Percentiles rank a stretch among this genome's conserved stretches.
These are phyloP conservation scores for Cicer cuneatum DNA, from an alignment of 306 rosid genomes.

Conservation along the genomic window DNA sequence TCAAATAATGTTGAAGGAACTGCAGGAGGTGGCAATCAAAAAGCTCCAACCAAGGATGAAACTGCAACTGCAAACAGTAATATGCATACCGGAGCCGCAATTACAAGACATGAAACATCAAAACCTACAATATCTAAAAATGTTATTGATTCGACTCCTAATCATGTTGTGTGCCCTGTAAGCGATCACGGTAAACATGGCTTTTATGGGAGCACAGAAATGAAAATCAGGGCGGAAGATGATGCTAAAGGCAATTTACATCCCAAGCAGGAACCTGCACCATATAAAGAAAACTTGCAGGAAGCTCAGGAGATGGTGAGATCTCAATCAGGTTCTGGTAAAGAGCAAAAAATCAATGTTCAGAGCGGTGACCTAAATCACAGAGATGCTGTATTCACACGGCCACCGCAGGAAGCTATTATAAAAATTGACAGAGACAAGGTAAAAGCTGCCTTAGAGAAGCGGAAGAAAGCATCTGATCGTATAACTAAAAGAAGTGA, in stretches of 20 bases:
- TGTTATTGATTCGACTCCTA: constrained; percentile 56
- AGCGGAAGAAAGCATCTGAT: constrained; percentile 74
- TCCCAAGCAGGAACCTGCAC: constrained; percentile 40
- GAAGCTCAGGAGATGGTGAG: constrained; percentile 54
- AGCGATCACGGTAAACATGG: constrained; percentile 47
- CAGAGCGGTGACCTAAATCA: constrained; percentile 64
- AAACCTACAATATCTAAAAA: constrained; percentile 66
- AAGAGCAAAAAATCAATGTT: constrained; percentile 56
- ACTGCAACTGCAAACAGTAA: constrained; percentile 56
- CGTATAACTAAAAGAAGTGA: constrained; percentile 69
- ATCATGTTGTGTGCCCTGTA: constrained; percentile 54
- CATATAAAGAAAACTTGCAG: constrained; percentile 52
- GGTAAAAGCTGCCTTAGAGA: constrained; percentile 90
- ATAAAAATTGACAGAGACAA: constrained; percentile 81
- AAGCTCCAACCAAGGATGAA: constrained; percentile 68
- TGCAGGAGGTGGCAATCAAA: constrained; percentile 61
- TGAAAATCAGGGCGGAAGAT: constrained; percentile 59
- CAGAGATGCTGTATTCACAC: constrained; percentile 55
- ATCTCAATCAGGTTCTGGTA: constrained; percentile 55
- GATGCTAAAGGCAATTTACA: constrained; percentile 62
- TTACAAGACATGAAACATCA: constrained; percentile 53
- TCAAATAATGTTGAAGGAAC: constrained; percentile 76
- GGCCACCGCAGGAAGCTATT: constrained; percentile 76
- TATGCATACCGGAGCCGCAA: constrained; percentile 58
- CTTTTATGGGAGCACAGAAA: constrained; percentile 58